Evolutionary conservation across 2,329 filamentous ascomycete genomes (phyloP).

Genomic region (Fonsecaea pugnacius): DNA sequence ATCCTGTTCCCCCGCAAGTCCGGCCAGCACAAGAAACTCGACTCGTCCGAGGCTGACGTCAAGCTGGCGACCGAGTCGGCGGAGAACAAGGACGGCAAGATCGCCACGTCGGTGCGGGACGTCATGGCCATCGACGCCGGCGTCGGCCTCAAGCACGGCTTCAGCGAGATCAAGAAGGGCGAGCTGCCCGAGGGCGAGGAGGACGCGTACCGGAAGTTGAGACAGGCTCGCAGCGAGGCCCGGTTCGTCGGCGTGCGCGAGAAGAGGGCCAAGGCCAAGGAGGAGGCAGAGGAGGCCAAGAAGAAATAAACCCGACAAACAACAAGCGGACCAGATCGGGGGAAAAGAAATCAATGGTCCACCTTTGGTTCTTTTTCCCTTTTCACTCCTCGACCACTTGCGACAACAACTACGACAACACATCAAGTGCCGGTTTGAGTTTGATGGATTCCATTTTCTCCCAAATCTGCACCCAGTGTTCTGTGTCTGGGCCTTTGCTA

Average conservation of each 20-base stretch:
- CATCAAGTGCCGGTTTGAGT: too few species aligned
- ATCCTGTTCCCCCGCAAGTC: constrained; percentile 97
- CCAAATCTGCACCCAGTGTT: too few species aligned
- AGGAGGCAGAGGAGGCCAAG: constrained; percentile 65
- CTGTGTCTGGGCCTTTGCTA: too few species aligned
- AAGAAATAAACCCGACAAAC: constrained; percentile 57
- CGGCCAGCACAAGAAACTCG: constrained; percentile 91
- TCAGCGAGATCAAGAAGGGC: constrained; percentile 80
- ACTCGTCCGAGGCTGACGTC: constrained; percentile 82
- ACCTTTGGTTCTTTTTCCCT: too few species aligned
- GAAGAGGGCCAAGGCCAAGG: constrained; percentile 89
- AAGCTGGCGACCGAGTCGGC: constrained; percentile 61
- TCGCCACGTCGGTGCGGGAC: constrained; percentile 59
- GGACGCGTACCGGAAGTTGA: constrained; percentile 84
- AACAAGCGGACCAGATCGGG: too few species aligned
- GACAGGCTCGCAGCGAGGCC: constrained; percentile 80
- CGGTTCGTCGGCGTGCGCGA: constrained; percentile 81
- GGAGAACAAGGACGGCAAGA: constrained; percentile 50
- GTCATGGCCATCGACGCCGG: constrained; percentile 74
- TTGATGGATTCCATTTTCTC: too few species aligned
- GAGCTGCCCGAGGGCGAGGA: constrained; percentile 79
- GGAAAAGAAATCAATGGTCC: too few species aligned
- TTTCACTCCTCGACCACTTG: too few species aligned
- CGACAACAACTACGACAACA: neutral
- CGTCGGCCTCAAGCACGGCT: constrained; percentile 55